Evolutionary conservation across 495 filamentous ascomycete species (phyloP).

Genomic region (Tuber borchii): DNA sequence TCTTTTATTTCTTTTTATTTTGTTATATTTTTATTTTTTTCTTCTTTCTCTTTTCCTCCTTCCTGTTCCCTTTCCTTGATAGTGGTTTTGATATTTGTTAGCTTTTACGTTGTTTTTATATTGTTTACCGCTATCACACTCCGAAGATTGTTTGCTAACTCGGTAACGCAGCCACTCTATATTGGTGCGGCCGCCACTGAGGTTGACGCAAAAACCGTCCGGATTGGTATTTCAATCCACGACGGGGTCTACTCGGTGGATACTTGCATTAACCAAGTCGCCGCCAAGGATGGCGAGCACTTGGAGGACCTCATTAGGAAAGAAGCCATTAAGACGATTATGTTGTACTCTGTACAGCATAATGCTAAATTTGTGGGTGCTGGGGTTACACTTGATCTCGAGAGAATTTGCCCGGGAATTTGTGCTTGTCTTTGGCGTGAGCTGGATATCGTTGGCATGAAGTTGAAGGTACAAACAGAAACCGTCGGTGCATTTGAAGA

Average conservation of each 20-base stretch:
- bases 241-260: constrained; percentile 74
- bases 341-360: constrained; percentile 55
- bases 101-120: neutral
- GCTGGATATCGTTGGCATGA: constrained; percentile 68
- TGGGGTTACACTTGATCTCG: constrained; percentile 52
- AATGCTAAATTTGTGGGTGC: constrained; percentile 62
- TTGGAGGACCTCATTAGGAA: constrained; percentile 49
- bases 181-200: constrained; percentile 56
- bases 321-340: constrained; percentile 51
- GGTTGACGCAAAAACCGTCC: constrained; percentile 48
- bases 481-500: constrained; percentile 27
- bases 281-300: constrained; percentile 41
- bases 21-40: too few species aligned
- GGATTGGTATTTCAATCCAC: constrained; percentile 63
- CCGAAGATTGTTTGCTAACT: neutral
- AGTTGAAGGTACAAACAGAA: constrained; percentile 44
- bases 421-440: constrained; percentile 73
- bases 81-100: too few species aligned
- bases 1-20: too few species aligned
- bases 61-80: neutral
- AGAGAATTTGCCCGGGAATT: constrained; percentile 53
- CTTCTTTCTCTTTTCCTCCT: neutral
- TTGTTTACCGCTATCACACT: neutral
- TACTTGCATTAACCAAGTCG: constrained; percentile 57
- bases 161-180: constrained; percentile 53